phyloP scores from a whole-genome alignment of 2,329 filamentous ascomycete species.

The Colletotrichum melonis region DNA sequence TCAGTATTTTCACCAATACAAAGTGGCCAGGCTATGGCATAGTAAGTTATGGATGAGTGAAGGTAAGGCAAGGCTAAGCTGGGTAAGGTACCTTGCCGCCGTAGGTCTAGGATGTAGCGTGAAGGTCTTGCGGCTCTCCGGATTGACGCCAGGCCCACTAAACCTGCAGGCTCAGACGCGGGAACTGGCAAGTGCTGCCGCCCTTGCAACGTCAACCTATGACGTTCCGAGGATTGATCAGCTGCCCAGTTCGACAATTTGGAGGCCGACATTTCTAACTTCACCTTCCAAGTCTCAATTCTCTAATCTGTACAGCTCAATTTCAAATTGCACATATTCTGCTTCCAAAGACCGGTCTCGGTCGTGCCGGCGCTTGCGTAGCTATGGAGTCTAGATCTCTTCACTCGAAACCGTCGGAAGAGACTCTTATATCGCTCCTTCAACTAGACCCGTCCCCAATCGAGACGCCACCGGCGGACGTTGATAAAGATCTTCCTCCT shows the following conservation, averaged over 20 bases:
- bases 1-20: no score
- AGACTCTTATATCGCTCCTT: slow-evolving; percentile 37
- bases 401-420: slow-evolving; percentile 33
- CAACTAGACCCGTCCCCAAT: slow-evolving; percentile 56
- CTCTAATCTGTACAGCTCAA: neutral
- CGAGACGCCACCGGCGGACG: slow-evolving; percentile 60
- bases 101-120: no score
- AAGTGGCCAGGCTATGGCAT: no score
- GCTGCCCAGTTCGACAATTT: neutral
- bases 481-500: slow-evolving; percentile 59
- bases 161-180: neutral
- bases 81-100: no score
- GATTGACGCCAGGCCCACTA: neutral
- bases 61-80: no score
- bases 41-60: no score
- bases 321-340: neutral
- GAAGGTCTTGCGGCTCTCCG: neutral
- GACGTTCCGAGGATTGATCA: slow-evolving; percentile 23
- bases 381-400: slow-evolving; percentile 34
- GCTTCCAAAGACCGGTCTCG: neutral
- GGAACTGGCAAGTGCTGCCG: neutral
- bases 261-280: neutral
- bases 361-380: neutral
- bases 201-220: slow-evolving; percentile 21
- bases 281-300: neutral